Evolutionary conservation across 2,329 filamentous ascomycete genomes (phyloP), one percentile per base, ranked within the genome.

Genomic region (Davidsoniella eucalypti): DNA sequence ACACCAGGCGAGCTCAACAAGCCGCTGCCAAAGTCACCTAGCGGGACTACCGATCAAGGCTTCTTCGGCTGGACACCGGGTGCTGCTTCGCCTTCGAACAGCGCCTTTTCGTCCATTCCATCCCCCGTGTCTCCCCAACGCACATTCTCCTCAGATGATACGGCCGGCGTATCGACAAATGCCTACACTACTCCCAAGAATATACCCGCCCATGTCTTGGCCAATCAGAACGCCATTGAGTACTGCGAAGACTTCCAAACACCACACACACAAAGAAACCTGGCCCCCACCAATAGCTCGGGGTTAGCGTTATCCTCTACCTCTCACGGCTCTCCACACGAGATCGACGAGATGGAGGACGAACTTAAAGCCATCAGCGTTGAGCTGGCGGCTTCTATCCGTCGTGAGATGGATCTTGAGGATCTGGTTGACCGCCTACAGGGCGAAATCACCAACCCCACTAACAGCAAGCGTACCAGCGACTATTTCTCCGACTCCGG

Each of bases 401-500:
- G 85, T 58, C 79, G 92, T 54, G 92, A 98, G 68, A 90, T 98
- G 76, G 92, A 98, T 58, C 67, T 98, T 29, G 92, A 98, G 64
- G 92, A 98, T 63, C 72, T 96, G 44, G 81, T 96, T 0, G 92
- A 98, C 57, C 75, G 84, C 52, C 68, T 94, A 57, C 88, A 95
- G 62, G 69, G 78, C n/a, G 87, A 95, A 60, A 72, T 73, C 55
- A 73, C 71, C 63, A 72, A 78, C 64, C 66, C 71, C 63, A 61
- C 69, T 57, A 58, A 73, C 25, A 80, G 76, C 55, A 82, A 84
- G 62, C 77, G 90, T 54, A 93, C 86, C 8, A 96, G 92, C 66
- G 92, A 98, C 66, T 96, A 98, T 67, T 98, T 92, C 63, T 98
- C 92, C 2, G 92, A 98, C 63, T 94, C 88, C 5, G 92, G 92